Conservation (phyloP, 306 rosid species). For the Citrullus amarus region DNA sequence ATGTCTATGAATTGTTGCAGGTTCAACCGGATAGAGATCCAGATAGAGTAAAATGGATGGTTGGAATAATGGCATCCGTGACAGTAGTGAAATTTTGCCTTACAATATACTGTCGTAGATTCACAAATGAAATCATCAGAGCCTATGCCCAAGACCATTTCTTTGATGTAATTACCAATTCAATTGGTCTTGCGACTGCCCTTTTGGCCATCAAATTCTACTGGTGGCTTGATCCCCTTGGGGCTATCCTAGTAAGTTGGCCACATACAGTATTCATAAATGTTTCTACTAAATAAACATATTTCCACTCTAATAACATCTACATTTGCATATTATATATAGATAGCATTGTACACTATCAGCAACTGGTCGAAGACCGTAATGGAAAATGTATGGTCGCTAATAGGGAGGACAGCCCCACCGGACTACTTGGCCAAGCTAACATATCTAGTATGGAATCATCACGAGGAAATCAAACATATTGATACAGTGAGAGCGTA, state of each 20-base stretch:
- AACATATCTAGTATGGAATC: conserved; percentile 81
- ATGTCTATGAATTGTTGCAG: conserved; percentile 18
- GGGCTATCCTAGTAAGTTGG: conserved; percentile 56
- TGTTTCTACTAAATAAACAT: not conserved
- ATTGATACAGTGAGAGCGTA: conserved; percentile 75
- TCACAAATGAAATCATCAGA: conserved; percentile 65
- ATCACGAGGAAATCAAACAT: conserved; percentile 53
- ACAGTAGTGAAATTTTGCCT: conserved; percentile 45
- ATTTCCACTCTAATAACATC: not conserved
- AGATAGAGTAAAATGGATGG: conserved; percentile 71
- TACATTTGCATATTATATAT: not conserved
- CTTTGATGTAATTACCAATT: conserved; percentile 80
- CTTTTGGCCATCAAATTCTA: conserved; percentile 63
- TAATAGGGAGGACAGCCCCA: conserved; percentile 79
- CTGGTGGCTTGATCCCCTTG: conserved; percentile 91
- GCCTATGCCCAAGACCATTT: conserved; percentile 90
- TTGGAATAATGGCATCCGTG: conserved; percentile 71
- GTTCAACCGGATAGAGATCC: conserved; percentile 52
- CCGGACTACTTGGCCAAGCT: conserved; percentile 70
- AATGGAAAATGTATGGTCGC: conserved; percentile 78
- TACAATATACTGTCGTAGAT: conserved; percentile 66
- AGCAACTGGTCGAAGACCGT: conserved; percentile 79
- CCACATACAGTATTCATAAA: not conserved
- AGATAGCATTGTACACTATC: conserved; percentile 83
- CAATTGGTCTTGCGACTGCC: conserved; percentile 63